phyloP scores from a whole-genome alignment of 441 rosid genomes.

The Pelargonium myrrhifolium region DNA sequence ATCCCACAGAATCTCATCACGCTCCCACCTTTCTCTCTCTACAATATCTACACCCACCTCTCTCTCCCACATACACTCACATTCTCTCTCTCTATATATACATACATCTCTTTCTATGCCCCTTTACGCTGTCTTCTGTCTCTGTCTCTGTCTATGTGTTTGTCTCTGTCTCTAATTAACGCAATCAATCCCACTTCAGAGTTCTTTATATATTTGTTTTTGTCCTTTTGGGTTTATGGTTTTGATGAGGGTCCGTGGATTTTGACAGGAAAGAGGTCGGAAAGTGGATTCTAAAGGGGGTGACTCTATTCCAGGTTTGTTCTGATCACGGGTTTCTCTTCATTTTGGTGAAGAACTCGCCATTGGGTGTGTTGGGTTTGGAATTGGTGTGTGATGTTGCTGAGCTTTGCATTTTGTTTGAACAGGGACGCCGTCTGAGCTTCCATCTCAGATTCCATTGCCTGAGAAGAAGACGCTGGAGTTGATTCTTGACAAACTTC shows the following conservation, averaged over 20 bases:
- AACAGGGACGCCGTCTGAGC: neutral
- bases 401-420: no score
- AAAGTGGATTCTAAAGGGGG: neutral
- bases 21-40: no score
- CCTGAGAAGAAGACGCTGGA: neutral
- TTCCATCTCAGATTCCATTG: neutral
- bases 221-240: neutral
- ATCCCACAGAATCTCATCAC: no score
- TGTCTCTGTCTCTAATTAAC: neutral
- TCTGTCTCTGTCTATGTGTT: neutral
- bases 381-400: no score
- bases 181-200: neutral
- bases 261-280: neutral
- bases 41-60: no score
- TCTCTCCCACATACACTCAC: no score
- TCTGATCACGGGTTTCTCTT: neutral
- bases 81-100: no score
- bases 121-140: no score
- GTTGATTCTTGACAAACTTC: neutral
- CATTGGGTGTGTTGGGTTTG: no score
- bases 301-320: neutral
- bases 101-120: no score
- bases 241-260: neutral
- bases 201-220: neutral
- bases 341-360: no score